Percentiles rank a stretch among this genome's conserved stretches.
Conservation (phyloP, 352 stramenopile species). For the Pythium aristosporum region DNA sequence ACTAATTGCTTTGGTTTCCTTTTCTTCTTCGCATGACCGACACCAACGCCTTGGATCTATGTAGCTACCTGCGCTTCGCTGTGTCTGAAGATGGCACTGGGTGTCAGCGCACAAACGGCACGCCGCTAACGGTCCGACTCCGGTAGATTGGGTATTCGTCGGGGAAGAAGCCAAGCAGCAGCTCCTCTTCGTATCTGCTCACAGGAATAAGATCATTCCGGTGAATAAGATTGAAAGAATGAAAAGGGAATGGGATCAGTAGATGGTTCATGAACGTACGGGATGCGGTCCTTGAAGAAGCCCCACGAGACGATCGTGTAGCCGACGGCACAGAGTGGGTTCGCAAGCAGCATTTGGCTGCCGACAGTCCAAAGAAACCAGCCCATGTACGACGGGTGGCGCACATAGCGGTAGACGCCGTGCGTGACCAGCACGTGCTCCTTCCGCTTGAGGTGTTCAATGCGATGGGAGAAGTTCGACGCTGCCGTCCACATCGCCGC, state of each 20-base stretch:
- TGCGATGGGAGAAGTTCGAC: conserved; percentile 95
- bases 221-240: not conserved
- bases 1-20: too few relatives aligned
- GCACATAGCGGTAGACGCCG: conserved; percentile 90
- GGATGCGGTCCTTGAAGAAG: conserved; percentile 95
- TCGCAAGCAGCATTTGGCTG: conserved; percentile 93
- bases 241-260: not conserved
- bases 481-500: conserved; percentile 92
- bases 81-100: too few relatives aligned
- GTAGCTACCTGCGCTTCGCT: too few relatives aligned
- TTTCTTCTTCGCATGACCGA: too few relatives aligned
- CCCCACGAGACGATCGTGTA: conserved; percentile 91
- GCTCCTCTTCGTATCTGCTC: conserved; percentile 89
- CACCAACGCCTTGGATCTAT: too few relatives aligned
- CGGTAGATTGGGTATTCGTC: conserved; percentile 92
- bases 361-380: conserved; percentile 97
- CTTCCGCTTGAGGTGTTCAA: conserved; percentile 92
- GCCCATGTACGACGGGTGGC: conserved; percentile 95
- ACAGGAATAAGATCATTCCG: not conserved
- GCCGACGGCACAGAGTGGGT: conserved; percentile 82
- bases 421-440: conserved; percentile 94
- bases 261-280: conserved; percentile 41
- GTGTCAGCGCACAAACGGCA: conserved; percentile 83
- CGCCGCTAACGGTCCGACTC: conserved; percentile 86
- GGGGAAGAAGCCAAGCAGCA: conserved; percentile 90